Evolutionary conservation across 2,329 filamentous ascomycete species (phyloP), one percentile per base, ranked within the genome.

Genomic region (Grosmannia penicillata): DNA sequence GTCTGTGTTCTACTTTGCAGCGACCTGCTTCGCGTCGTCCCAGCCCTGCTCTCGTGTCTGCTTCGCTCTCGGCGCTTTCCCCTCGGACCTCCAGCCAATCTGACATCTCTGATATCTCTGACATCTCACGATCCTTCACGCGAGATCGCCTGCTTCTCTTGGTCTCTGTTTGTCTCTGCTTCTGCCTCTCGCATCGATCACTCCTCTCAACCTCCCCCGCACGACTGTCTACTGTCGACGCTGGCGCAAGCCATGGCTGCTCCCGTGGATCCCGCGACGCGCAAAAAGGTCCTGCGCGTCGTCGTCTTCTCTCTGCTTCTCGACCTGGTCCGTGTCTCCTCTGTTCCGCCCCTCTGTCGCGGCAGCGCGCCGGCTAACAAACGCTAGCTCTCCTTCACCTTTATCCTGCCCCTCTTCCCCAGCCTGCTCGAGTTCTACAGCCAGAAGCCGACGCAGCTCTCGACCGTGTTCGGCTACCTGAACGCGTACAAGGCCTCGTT

Each of bases 401-500:
- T 98, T 56, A 96, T 96, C 55, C 78, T 98, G 8, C 91, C 91
- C 0, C 75, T 98, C 26, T 98, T 96, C 56, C 91, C 87, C 8
- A 87, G 86, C 42, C 79, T 98, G 32, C 80, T 96, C 59, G 82
- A 93, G 51, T 96, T 95, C 71, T 98, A 96, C 65, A 83, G 85
- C 60, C 36, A 62, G 26, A 62, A 70, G 4, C 58, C 63, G 41
- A 86, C 83, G 1, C 61, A 93, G 24, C 76, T 98, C 19, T 78
- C 85, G 45, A 73, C 72, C 44, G 75, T 96, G 40, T 72, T 98
- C 45, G 66, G 70, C 49, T 87, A 82, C 49, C 72, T 98, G 37
- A 95, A 98, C 55, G 70, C 82, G 33, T 98, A 98, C 72, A 98
- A 98, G 61, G 80, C 87, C 48, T 74, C 83, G 41, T 98, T 98